A percentile compares a stretch with the other conserved stretches of the same genome.
Evolutionary conservation across 345 rosid species (phyloP).

Genomic region (Salix dunnii): DNA sequence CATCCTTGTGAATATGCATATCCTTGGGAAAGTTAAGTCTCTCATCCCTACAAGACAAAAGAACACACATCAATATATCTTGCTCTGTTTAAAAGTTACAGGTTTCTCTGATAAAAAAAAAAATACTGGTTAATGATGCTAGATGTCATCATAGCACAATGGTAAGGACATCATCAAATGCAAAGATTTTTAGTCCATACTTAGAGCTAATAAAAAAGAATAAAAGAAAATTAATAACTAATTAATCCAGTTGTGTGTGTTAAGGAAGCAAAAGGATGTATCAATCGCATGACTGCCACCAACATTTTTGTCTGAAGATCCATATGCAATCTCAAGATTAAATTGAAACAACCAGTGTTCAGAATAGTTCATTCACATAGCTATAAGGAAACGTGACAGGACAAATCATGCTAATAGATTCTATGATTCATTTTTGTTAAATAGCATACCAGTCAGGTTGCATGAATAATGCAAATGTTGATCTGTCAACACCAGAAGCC

Average conservation of each 20-base stretch:
- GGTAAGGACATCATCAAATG: no score
- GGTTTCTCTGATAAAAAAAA: neutral
- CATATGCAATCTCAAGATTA: neutral
- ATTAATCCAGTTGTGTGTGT: neutral
- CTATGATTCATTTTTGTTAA: neutral
- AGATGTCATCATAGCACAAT: no score
- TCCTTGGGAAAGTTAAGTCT: constrained; percentile 67
- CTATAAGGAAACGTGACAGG: neutral
- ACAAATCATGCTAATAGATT: neutral
- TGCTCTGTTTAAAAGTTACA: neutral
- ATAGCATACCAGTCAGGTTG: constrained; percentile 83
- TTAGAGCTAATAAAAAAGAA: no score
- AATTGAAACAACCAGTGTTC: neutral
- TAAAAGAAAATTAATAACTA: no score
- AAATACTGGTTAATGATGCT: no score
- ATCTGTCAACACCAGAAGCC: constrained; percentile 62
- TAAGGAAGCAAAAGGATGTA: no score
- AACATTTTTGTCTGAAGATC: neutral
- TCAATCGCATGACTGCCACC: neutral
- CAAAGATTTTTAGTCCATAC: no score
- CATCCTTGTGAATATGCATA: constrained; percentile 56
- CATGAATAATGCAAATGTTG: constrained; percentile 92
- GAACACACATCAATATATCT: neutral
- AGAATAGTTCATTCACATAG: neutral
- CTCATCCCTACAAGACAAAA: constrained; percentile 54